Evolutionary conservation across 805 yeast species (phyloP).

Genomic region (Starmera amethionina): DNA sequence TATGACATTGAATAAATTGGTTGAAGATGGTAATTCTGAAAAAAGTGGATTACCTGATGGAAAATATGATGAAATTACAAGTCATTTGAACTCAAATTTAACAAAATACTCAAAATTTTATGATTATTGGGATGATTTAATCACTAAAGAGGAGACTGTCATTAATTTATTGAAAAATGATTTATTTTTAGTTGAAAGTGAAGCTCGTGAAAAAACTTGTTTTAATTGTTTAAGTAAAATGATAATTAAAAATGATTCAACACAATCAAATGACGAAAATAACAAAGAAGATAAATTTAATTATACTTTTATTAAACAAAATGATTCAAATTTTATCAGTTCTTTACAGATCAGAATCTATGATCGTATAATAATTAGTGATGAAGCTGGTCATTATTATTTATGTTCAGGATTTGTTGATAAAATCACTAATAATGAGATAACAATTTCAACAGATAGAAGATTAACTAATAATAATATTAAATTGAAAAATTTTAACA

Average conservation of each 20-base stretch:
- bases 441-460: slow-evolving; percentile 45
- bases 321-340: slow-evolving; percentile 11
- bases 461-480: slow-evolving; percentile 32
- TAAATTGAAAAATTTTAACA: slow-evolving; percentile 30
- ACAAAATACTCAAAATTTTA: slow-evolving; percentile 42
- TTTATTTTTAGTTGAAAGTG: slow-evolving; percentile 43
- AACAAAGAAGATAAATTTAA: slow-evolving; percentile 20
- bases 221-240: slow-evolving; percentile 53
- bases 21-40: slow-evolving; percentile 48
- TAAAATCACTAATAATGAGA: slow-evolving; percentile 27
- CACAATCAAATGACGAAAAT: slow-evolving; percentile 5
- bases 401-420: slow-evolving; percentile 54
- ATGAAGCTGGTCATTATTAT: slow-evolving; percentile 70
- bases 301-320: slow-evolving; percentile 41
- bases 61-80: slow-evolving; percentile 38
- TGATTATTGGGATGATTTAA: slow-evolving; percentile 60
- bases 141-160: slow-evolving; percentile 66
- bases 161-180: slow-evolving; percentile 43
- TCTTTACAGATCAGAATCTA: slow-evolving; percentile 40
- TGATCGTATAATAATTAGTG: slow-evolving; percentile 70
- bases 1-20: slow-evolving; percentile 51
- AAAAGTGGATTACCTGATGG: slow-evolving; percentile 42
- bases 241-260: slow-evolving; percentile 20
- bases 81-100: slow-evolving; percentile 31
- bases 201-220: slow-evolving; percentile 46